phyloP scores from a whole-genome alignment of 1,139 yeast genomes.

The Wickerhamiella pararugosa region DNA sequence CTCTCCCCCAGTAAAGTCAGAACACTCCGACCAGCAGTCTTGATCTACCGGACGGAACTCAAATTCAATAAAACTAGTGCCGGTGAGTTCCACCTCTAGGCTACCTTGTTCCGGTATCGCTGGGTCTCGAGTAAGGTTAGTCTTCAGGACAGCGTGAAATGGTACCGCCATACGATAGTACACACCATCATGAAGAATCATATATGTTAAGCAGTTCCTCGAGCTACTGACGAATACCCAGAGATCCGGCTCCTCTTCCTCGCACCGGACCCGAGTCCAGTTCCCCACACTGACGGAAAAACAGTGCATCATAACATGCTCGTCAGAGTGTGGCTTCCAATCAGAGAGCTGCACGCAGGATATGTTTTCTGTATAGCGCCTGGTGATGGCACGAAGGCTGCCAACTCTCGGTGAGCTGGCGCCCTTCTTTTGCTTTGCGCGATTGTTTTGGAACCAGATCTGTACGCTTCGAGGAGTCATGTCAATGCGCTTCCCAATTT shows the following conservation, averaged over 20 bases:
- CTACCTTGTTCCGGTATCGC: background rate
- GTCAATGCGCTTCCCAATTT: slow-evolving; percentile 58
- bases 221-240: background rate
- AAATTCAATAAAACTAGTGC: background rate
- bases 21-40: background rate
- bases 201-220: background rate
- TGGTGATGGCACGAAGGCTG: slow-evolving; percentile 8
- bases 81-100: background rate
- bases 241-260: background rate
- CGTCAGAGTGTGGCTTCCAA: background rate
- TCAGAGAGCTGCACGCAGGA: slow-evolving; percentile 10
- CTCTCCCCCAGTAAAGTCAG: slow-evolving; percentile 6
- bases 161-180: slow-evolving; percentile 1
- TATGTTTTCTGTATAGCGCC: slow-evolving; percentile 5
- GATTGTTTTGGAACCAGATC: slow-evolving; percentile 87
- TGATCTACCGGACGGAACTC: background rate
- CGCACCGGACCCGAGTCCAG: slow-evolving; percentile 2
- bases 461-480: slow-evolving; percentile 88
- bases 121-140: background rate
- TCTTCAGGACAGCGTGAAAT: background rate
- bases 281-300: background rate
- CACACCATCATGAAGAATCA: background rate
- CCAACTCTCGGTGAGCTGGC: slow-evolving; percentile 25
- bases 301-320: background rate
- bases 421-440: slow-evolving; percentile 61